Evolutionary conservation across 2,329 filamentous ascomycete species (phyloP), one percentile per base, ranked within the genome.

Genomic region (Rhynchosporium agropyri): DNA sequence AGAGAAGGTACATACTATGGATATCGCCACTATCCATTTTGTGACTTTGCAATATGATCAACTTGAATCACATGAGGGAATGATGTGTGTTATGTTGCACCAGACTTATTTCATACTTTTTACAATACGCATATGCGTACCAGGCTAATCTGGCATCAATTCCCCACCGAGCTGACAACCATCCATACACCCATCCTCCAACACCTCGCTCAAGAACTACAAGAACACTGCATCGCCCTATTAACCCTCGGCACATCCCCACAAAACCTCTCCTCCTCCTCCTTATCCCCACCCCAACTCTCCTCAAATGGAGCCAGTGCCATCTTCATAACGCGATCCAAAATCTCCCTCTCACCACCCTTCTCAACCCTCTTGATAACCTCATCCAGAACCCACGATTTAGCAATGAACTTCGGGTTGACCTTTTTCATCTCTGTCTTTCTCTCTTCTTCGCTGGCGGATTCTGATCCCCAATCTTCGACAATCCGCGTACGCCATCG

Each of bases 351-450:
- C 72, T 99, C 93, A 2, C 87, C 86, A 58, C 88, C 86, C 74
- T 91, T 91, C 76, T 98, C 92, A 0, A 98, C 93, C 9, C 91
- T 84, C 51, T 89, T 85, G 68, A 99, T 98, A 13, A 99, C 76
- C 76, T 99, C 95, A 74, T 98, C 94, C 26, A 99, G 81, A 58
- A 99, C 85, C 93, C 94, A 99, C 20, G 90, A 88, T 53, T 92
- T 85, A 0, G 95, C 92, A 0, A 97, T 81, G 72, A 99, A 99
- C 78, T 91, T 97, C 2, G 95, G 95, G 73, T 99, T 99, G 28
- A 93, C 89, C 31, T 79, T 81, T 78, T 90, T 91, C 95, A 98
- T 98, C 12, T 84, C 84, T 36, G 73, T 76, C 63, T 87, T 84
- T 65, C 94, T 82, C 70, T 89, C 84, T 3, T 96, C 88, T 2